phyloP scores from a whole-genome alignment of 2,329 filamentous ascomycete species.

The Pseudocercospora fijiensis region DNA sequence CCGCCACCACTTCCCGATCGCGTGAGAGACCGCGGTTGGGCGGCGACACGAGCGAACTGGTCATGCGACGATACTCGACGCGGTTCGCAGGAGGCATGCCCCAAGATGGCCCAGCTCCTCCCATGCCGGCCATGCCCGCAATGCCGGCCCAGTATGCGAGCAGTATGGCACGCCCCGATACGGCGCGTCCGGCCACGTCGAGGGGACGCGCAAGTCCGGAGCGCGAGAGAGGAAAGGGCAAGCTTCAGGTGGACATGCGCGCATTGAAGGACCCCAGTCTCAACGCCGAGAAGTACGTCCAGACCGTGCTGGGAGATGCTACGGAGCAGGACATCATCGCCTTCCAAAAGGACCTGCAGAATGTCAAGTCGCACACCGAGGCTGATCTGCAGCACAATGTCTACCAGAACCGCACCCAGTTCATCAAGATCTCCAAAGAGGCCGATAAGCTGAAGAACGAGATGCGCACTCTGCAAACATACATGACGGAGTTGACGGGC shows the following conservation, averaged over 20 bases:
- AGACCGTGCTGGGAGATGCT: slow-evolving; percentile 71
- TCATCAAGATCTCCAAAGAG: slow-evolving; percentile 99
- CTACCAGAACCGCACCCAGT: slow-evolving; percentile 94
- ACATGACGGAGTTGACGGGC: slow-evolving; percentile 83
- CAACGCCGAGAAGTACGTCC: slow-evolving; percentile 68
- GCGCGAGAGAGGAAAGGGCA: slow-evolving; percentile 33
- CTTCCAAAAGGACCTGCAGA: slow-evolving; percentile 73
- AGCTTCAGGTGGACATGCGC: slow-evolving; percentile 71
- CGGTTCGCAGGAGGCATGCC: slow-evolving; percentile 70
- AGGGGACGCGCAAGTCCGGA: slow-evolving; percentile 41
- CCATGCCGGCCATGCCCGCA: slow-evolving; percentile 62
- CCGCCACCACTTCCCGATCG: slow-evolving; percentile 16
- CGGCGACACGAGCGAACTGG: slow-evolving; percentile 68
- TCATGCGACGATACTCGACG: slow-evolving; percentile 92
- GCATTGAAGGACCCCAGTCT: slow-evolving; percentile 77
- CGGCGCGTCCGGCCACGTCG: slow-evolving; percentile 21
- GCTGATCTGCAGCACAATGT: slow-evolving; percentile 91
- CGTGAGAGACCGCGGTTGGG: slow-evolving; percentile 46
- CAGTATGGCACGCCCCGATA: slow-evolving; percentile 11
- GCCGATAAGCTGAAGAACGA: slow-evolving; percentile 96
- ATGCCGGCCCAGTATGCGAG: slow-evolving; percentile 58
- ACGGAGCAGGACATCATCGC: slow-evolving; percentile 82
- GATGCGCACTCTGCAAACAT: slow-evolving; percentile 83
- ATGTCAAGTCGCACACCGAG: slow-evolving; percentile 74
- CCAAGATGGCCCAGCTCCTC: slow-evolving; percentile 62